These are phyloP conservation scores for Diaporthe destruens DNA, from an alignment of 2,329 filamentous ascomycete species.

Conservation along the genomic window DNA sequence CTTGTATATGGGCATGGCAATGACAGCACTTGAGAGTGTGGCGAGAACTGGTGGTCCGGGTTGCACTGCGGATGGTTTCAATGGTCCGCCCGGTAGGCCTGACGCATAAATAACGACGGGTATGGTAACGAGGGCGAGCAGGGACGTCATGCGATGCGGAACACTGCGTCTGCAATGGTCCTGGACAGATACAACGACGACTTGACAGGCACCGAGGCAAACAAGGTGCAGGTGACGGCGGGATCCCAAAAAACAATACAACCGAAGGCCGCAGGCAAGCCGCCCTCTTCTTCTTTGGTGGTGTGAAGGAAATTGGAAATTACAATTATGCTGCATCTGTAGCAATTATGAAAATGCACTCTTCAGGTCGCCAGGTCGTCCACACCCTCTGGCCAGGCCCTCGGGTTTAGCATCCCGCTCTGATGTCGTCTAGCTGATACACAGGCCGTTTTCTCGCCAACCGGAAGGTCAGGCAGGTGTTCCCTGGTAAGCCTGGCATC, in stretches of 20 bases:
- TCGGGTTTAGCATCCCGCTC: constrained; percentile 13
- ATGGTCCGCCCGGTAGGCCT: constrained; percentile 7
- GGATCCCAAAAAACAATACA: neutral
- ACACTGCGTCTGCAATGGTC: neutral
- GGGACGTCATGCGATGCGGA: constrained; percentile 22
- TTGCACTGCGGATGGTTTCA: constrained; percentile 10
- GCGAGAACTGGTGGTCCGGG: constrained; percentile 2
- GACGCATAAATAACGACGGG: constrained; percentile 29
- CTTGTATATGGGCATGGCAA: constrained; percentile 13
- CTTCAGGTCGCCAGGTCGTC: neutral
- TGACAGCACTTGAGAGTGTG: constrained; percentile 12
- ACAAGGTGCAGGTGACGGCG: constrained; percentile 14
- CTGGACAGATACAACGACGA: neutral
- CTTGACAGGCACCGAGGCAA: constrained; percentile 10
- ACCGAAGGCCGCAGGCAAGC: neutral
- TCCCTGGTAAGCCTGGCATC: constrained; percentile 12
- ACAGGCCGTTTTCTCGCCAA: constrained; percentile 31
- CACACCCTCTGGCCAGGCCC: constrained; percentile 20
- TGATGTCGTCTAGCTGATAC: constrained; percentile 35
- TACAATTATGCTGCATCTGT: constrained; percentile 11
- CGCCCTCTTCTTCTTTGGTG: neutral
- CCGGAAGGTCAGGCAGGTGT: constrained; percentile 17
- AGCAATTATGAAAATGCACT: constrained; percentile 27
- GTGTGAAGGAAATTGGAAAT: constrained; percentile 25
- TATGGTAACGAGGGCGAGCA: constrained; percentile 27